A percentile compares a stretch with the other conserved stretches of the same genome.
phyloP scores from a whole-genome alignment of 1,139 yeast genomes.

The Schwanniomyces etchellsii region DNA sequence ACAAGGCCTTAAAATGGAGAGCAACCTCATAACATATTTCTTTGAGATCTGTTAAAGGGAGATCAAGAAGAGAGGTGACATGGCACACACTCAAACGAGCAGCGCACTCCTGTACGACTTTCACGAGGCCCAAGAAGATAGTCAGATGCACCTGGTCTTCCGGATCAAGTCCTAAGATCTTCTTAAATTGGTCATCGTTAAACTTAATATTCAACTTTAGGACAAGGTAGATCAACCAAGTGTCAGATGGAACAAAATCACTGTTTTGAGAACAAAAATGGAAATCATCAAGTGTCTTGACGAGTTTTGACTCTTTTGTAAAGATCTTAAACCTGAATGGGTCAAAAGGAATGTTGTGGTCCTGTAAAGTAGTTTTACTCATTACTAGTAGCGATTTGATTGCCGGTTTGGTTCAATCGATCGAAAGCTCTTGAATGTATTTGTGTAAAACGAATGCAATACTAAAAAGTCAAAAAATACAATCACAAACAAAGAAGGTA shows the following conservation, averaged over 20 bases:
- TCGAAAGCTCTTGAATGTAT: no score
- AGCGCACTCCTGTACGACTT: slow-evolving; percentile 7
- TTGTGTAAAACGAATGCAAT: no score
- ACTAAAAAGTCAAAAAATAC: no score
- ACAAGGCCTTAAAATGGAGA: slow-evolving; percentile 13
- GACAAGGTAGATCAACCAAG: slow-evolving; percentile 13
- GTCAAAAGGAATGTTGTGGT: no score
- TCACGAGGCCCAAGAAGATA: slow-evolving; percentile 6
- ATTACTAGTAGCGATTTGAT: no score
- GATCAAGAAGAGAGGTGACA: slow-evolving; percentile 8
- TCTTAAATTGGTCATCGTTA: slow-evolving; percentile 10
- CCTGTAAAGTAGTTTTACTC: no score
- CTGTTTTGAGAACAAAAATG: background rate
- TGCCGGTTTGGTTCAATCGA: no score
- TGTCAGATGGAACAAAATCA: slow-evolving; percentile 6
- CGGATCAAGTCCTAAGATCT: slow-evolving; percentile 9
- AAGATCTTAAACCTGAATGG: no score
- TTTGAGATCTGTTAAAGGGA: slow-evolving; percentile 18
- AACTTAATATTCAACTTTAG: slow-evolving; percentile 10
- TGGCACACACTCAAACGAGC: slow-evolving; percentile 5
- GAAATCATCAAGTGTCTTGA: background rate
- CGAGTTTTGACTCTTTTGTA: no score
- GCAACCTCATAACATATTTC: slow-evolving; percentile 16
- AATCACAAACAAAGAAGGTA: no score
- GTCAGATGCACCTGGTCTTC: slow-evolving; percentile 6